Evolutionary conservation across 345 rosid species (phyloP), one percentile per base, ranked within the genome.

Genomic region (Xanthoceras sorbifolium): DNA sequence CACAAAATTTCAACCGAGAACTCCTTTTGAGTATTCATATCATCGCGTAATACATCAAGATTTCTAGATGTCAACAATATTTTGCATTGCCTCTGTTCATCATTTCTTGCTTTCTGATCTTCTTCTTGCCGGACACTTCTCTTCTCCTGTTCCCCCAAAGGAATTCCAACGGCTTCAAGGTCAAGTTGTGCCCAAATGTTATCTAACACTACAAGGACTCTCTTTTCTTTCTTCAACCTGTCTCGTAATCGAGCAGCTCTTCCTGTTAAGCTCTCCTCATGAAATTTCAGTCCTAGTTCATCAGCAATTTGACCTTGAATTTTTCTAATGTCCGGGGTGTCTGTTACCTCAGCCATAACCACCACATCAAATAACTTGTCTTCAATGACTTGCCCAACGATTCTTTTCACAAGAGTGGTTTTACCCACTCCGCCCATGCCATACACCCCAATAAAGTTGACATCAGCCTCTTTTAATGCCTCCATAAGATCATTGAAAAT

Each of bases 51-150:
- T 9, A 87, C 66, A 31, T 63, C 17, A 9, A 0, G 38, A 0
- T 3, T 9, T 59, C 82, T 79, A 0, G 88, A 79, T 0, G 86
- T 81, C n/a, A 87, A 0, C 18, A 85, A 23, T 18, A 85, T 0
- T 34, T 82, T 87, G 77, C 82, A 77, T 38, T 44, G 0, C n/a
- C 1, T 4, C 0, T 14, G 31, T 62, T n/a, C 22, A 44, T 23
- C 46, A 22, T 22, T 32, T 2, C 1, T 17, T 15, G 1, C 54
- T 4, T 6, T 3, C 26, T 5, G 25, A 2, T 7, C 1, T 3
- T 12, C 42, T 11, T 62, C 57, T 34, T 6, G 55, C 15, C 0
- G 54, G 7, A 4, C 23, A 12, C 15, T 57, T 3, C 0, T 14
- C 9, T 46, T 44, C 40, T 64, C 74, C 22, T 46, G n/a, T 10